A percentile compares a stretch with the other conserved stretches of the same genome.
These are phyloP conservation scores for Fusarium torulosum DNA, from an alignment of 2,329 filamentous ascomycete genomes.

Conservation along the genomic window DNA sequence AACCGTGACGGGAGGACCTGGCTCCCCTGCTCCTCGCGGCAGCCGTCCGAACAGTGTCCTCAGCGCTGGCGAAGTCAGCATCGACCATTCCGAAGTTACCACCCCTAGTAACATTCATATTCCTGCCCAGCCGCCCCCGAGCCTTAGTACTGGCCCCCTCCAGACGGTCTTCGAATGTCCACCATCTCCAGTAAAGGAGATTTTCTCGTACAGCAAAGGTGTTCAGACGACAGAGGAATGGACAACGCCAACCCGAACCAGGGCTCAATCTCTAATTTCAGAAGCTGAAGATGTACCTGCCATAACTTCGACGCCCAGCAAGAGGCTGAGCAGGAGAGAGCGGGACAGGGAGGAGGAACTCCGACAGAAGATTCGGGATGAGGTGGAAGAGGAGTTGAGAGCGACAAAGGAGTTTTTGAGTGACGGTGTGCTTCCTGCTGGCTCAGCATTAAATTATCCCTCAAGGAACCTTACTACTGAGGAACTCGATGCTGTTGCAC, in stretches of 20 bases:
- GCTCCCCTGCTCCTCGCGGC: conserved; percentile 74
- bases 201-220: conserved; percentile 96
- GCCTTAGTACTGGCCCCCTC: conserved; percentile 78
- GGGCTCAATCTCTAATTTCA: conserved; percentile 59
- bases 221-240: conserved; percentile 90
- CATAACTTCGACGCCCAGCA: conserved; percentile 71
- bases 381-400: conserved; percentile 93
- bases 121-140: conserved; percentile 66
- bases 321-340: conserved; percentile 82
- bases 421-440: conserved; percentile 55
- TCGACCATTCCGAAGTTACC: conserved; percentile 74
- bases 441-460: conserved; percentile 72
- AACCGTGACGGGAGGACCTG: conserved; percentile 71
- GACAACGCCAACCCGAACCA: conserved; percentile 65
- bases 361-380: conserved; percentile 82
- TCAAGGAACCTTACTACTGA: conserved; percentile 83
- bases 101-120: conserved; percentile 60
- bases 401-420: conserved; percentile 73
- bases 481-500: conserved; percentile 89
- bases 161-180: conserved; percentile 85
- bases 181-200: conserved; percentile 80
- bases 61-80: conserved; percentile 84
- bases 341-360: conserved; percentile 90
- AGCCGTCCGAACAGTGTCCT: conserved; percentile 90
- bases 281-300: conserved; percentile 72